Base-by-base conservation (phyloP, 768 basidiomycete genomes). In the Coprinopsis sp. region DNA sequence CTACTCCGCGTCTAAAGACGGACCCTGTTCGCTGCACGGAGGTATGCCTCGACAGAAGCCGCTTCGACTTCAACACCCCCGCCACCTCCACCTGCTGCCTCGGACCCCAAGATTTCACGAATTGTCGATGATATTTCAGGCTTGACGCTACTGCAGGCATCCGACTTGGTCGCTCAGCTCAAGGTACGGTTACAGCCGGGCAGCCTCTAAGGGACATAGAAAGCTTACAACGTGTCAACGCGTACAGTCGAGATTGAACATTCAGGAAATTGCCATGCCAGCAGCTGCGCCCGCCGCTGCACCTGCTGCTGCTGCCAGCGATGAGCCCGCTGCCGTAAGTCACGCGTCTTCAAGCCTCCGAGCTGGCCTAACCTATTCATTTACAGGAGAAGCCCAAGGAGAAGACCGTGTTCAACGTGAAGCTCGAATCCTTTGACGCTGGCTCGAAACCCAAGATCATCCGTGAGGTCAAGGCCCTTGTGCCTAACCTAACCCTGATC, bases 381-480 rank as follows among this genome's bases (percentile, higher is more conserved):
- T 18, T 58, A 29, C 52, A 91, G 84, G 91, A 92, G 66, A 96
- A 94, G 61, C 93, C 93, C 39, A 97, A 96, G 71, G 96, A 97
- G 73, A 98, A 98, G 82, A 96, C 93, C 14, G 77, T 94, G 27
- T 99, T 99, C 72, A 94, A 84, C 57, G 87, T 97, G 61, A 92
- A 82, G 67, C 78, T 99, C 33, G 91, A 95, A 62, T 91, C 91
- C 37, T 96, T 98, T 59, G 94, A 96, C 51, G 81, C 92, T 2
- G 74, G 79, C 10, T 75, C 89, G 43, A 99, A 99, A 67, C 88
- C 96, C 23, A 99, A 99, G 73, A 82, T 97, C 59, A 99, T 99
- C 61, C 82, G 89, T 57, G 96, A 98, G 69, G 91, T 99, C 58
- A 99, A 99, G 77, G 89, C 89, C 5, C 63, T 98, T 52, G 85